These are phyloP conservation scores for Candida dajiaensis DNA, from an alignment of 805 yeast species.

Conservation along the genomic window DNA sequence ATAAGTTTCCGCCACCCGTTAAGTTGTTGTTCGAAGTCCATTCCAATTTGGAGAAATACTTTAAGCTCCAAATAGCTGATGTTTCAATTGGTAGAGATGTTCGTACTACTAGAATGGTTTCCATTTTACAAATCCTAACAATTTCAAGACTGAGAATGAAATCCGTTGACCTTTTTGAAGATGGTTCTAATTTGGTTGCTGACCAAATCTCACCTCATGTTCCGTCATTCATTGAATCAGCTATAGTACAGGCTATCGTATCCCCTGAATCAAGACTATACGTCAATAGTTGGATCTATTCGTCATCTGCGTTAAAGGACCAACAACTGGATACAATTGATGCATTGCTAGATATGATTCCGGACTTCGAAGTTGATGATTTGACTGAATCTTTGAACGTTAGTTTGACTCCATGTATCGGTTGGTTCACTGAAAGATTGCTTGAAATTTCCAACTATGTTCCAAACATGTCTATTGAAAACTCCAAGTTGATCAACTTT, in stretches of 20 bases:
- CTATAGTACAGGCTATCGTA: slow-evolving; percentile 64
- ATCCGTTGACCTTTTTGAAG: slow-evolving; percentile 37
- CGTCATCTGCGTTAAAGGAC: slow-evolving; percentile 26
- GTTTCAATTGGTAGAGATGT: slow-evolving; percentile 48
- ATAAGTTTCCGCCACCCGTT: slow-evolving; percentile 63
- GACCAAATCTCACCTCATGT: slow-evolving; percentile 40
- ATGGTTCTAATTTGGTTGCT: slow-evolving; percentile 7
- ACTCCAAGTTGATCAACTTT: slow-evolving; percentile 67
- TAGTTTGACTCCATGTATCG: slow-evolving; percentile 76
- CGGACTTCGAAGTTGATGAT: slow-evolving; percentile 29
- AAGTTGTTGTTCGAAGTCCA: slow-evolving; percentile 63
- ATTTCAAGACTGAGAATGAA: slow-evolving; percentile 65
- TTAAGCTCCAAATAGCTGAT: slow-evolving; percentile 62
- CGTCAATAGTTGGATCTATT: slow-evolving; percentile 62
- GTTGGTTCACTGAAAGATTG: slow-evolving; percentile 83
- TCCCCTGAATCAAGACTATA: slow-evolving; percentile 76
- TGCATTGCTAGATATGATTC: slow-evolving; percentile 26
- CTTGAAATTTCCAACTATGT: slow-evolving; percentile 70
- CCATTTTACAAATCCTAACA: slow-evolving; percentile 59
- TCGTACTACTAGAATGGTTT: slow-evolving; percentile 63
- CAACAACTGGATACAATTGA: slow-evolving; percentile 25
- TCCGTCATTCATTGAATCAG: slow-evolving; percentile 83
- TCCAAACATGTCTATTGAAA: slow-evolving; percentile 69
- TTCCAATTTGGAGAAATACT: slow-evolving; percentile 55
- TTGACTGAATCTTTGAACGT: slow-evolving; percentile 27